Percentiles rank a stretch among this genome's conserved stretches.
phyloP scores from a whole-genome alignment of 371 early-diverging fungal genomes.

The Batrachochytrium dendrobatidis region DNA sequence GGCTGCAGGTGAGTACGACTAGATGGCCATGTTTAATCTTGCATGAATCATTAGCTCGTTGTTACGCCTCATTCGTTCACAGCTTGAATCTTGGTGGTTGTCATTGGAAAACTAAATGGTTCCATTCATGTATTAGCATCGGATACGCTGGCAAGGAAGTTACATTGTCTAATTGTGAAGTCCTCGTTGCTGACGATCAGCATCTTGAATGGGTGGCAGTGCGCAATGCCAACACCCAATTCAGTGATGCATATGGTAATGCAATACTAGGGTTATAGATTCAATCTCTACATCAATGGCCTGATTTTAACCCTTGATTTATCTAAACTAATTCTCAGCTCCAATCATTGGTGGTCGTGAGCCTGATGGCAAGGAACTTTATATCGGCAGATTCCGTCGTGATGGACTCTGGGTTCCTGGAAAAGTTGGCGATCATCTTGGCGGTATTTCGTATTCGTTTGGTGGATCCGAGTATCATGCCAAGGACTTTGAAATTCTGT shows the following conservation, averaged over 20 bases:
- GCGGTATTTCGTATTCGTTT: not conserved
- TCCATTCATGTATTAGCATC: not conserved
- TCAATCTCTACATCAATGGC: too few species aligned
- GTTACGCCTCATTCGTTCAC: not conserved
- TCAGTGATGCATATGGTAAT: too few species aligned
- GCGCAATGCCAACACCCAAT: too few species aligned
- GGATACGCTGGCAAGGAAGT: not conserved
- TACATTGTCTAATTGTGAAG: not conserved
- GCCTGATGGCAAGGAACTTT: not conserved
- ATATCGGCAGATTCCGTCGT: not conserved
- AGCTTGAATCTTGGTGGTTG: too few species aligned
- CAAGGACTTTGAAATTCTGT: not conserved
- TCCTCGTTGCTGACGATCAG: not conserved
- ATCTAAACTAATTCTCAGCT: not conserved
- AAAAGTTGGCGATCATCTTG: not conserved
- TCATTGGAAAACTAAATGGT: not conserved
- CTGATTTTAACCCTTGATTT: too few species aligned
- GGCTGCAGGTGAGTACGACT: not conserved
- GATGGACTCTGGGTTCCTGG: not conserved
- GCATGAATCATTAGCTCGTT: not conserved
- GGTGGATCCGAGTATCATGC: not conserved
- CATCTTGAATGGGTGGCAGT: not conserved
- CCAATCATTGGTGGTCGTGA: slow-evolving; percentile 1
- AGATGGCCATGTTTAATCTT: too few species aligned
- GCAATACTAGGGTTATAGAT: too few species aligned